phyloP scores from a whole-genome alignment of 2,329 filamentous ascomycete species.

The Akanthomyces uredinophilus region DNA sequence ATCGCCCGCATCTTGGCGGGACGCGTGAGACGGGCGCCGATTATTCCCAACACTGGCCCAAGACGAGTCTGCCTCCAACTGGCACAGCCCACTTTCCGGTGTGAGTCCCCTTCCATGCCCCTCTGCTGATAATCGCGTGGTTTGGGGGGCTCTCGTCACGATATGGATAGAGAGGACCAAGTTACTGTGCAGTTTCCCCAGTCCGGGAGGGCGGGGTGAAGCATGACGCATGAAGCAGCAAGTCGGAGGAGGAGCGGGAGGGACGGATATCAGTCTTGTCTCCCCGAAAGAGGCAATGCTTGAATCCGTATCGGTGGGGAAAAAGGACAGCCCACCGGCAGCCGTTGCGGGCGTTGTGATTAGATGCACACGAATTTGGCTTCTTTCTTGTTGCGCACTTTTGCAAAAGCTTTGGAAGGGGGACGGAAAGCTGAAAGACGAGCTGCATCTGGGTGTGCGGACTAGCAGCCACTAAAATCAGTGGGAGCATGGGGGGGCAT shows the following conservation, averaged over 20 bases:
- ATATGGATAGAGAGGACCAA: no score
- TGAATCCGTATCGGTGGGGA: background rate
- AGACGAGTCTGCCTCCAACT: no score
- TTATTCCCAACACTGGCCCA: constrained; percentile 5
- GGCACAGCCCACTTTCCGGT: background rate
- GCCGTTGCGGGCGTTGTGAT: no score
- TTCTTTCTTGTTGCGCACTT: no score
- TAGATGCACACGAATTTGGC: no score
- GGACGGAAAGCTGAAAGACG: constrained; percentile 5
- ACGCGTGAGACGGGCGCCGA: constrained; percentile 2
- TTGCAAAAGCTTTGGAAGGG: no score
- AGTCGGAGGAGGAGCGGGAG: no score
- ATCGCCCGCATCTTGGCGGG: background rate
- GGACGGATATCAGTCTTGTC: background rate
- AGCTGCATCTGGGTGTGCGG: constrained; percentile 5
- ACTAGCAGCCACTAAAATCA: constrained; percentile 6
- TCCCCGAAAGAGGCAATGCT: constrained; percentile 1
- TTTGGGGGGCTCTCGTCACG: background rate
- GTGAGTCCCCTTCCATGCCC: no score
- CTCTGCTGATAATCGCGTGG: background rate
- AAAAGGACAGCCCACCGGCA: no score
- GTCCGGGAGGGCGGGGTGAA: background rate
- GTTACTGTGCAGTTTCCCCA: no score
- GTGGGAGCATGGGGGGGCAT: background rate
- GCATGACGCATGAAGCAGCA: background rate